Conservation (phyloP, 805 yeast species). For the Candida orba region DNA sequence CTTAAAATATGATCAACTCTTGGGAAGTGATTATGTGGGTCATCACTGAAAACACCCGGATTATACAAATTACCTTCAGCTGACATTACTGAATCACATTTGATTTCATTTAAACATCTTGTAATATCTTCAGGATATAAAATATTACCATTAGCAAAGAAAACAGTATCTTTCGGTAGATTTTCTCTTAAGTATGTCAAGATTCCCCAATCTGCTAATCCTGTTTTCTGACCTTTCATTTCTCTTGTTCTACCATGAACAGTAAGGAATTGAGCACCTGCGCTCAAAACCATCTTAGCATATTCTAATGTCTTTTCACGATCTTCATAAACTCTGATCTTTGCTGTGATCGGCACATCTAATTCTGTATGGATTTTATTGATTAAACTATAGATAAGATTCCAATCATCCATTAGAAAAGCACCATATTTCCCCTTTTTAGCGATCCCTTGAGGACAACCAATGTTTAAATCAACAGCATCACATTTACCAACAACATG, state of each 20-base stretch:
- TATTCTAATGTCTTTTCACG: constrained; percentile 76
- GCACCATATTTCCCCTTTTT: constrained; percentile 92
- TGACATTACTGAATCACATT: constrained; percentile 91
- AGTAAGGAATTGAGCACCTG: constrained; percentile 94
- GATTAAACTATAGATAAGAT: constrained; percentile 63
- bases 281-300: constrained; percentile 80
- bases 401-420: constrained; percentile 97
- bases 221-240: constrained; percentile 95
- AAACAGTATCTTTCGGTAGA: constrained; percentile 71
- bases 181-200: constrained; percentile 71
- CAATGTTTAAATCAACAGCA: constrained; percentile 91
- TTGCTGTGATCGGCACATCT: constrained; percentile 88
- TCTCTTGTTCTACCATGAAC: constrained; percentile 95
- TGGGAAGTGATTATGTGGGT: constrained; percentile 65
- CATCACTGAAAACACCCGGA: constrained; percentile 79
- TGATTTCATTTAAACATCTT: constrained; percentile 55
- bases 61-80: constrained; percentile 94
- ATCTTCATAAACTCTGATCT: constrained; percentile 83
- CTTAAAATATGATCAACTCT: constrained; percentile 77
- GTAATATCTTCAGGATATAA: constrained; percentile 78
- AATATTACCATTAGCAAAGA: constrained; percentile 93
- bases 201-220: constrained; percentile 88
- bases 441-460: constrained; percentile 98
- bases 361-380: constrained; percentile 66
- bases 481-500: constrained; percentile 79